Percentiles rank a stretch among this genome's conserved stretches.
These are phyloP conservation scores for Zygosaccharomyces bailii DNA, from an alignment of 805 yeast genomes.

Conservation along the genomic window DNA sequence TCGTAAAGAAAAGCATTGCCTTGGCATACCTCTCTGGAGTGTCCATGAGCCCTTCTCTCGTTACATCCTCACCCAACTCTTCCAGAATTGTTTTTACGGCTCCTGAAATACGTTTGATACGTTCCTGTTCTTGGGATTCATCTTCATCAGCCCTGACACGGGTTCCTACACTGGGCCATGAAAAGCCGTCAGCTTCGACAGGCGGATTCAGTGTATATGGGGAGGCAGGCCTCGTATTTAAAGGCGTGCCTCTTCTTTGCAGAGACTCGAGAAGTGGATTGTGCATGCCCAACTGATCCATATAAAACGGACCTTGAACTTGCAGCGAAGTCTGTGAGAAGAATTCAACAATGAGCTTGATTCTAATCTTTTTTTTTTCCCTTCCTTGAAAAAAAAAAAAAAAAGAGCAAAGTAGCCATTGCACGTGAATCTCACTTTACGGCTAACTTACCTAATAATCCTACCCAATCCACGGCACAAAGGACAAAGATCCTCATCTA, in stretches of 20 bases:
- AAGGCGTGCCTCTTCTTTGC: slow-evolving; percentile 47
- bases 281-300: slow-evolving; percentile 3
- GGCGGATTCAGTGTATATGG: slow-evolving; percentile 84
- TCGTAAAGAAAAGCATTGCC: slow-evolving; percentile 93
- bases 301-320: neutral
- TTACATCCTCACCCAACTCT: slow-evolving; percentile 89
- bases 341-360: neutral
- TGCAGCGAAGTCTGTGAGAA: neutral
- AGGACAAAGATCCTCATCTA: slow-evolving; percentile 61
- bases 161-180: slow-evolving; percentile 93
- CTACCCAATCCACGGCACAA: slow-evolving; percentile 69
- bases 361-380: neutral
- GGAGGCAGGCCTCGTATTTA: slow-evolving; percentile 72
- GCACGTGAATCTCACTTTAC: slow-evolving; percentile 14
- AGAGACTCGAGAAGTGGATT: slow-evolving; percentile 14
- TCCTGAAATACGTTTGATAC: slow-evolving; percentile 74
- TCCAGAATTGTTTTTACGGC: slow-evolving; percentile 72
- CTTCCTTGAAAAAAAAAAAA: neutral
- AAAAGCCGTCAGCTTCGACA: slow-evolving; percentile 82
- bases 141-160: slow-evolving; percentile 67
- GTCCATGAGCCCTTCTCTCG: slow-evolving; percentile 83
- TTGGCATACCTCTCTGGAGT: slow-evolving; percentile 96
- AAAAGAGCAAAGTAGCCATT: slow-evolving; percentile 4
- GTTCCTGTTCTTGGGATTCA: slow-evolving; percentile 56
- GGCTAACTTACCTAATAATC: slow-evolving; percentile 26